These are phyloP conservation scores for Butyriboletus loyo DNA, from an alignment of 768 basidiomycete species.

Conservation along the genomic window DNA sequence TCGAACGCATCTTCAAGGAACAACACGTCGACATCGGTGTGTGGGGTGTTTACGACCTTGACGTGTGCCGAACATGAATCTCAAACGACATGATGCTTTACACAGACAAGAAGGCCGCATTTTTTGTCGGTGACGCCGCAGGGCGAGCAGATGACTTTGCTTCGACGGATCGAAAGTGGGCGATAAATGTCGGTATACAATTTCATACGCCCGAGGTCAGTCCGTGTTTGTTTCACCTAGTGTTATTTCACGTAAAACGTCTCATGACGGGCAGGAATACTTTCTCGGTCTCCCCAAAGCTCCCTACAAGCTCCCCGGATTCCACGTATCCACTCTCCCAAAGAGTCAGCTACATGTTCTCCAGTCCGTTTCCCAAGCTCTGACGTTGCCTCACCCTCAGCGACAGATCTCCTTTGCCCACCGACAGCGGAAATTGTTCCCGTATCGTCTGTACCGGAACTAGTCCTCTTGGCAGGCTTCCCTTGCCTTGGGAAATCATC, in stretches of 20 bases:
- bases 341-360: slow-evolving; percentile 14
- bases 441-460: slow-evolving; percentile 31
- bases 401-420: slow-evolving; percentile 40
- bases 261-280: slow-evolving; percentile 57
- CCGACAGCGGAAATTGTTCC: slow-evolving; percentile 16
- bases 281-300: slow-evolving; percentile 55
- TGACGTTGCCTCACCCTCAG: background rate
- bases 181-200: slow-evolving; percentile 65
- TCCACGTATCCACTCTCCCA: slow-evolving; percentile 53
- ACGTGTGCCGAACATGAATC: background rate
- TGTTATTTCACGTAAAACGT: background rate
- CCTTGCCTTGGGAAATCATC: slow-evolving; percentile 78
- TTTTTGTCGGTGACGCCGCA: slow-evolving; percentile 90
- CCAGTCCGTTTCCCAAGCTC: background rate
- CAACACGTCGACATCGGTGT: slow-evolving; percentile 65
- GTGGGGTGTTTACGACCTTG: slow-evolving; percentile 7
- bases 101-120: slow-evolving; percentile 61
- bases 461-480: slow-evolving; percentile 60
- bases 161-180: slow-evolving; percentile 83
- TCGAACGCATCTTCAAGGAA: slow-evolving; percentile 58
- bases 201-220: slow-evolving; percentile 85
- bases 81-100: background rate
- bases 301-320: slow-evolving; percentile 58
- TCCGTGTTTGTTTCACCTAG: background rate
- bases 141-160: slow-evolving; percentile 77